phyloP scores from a whole-genome alignment of 257 asterid genomes.

The Datura wrightii region DNA sequence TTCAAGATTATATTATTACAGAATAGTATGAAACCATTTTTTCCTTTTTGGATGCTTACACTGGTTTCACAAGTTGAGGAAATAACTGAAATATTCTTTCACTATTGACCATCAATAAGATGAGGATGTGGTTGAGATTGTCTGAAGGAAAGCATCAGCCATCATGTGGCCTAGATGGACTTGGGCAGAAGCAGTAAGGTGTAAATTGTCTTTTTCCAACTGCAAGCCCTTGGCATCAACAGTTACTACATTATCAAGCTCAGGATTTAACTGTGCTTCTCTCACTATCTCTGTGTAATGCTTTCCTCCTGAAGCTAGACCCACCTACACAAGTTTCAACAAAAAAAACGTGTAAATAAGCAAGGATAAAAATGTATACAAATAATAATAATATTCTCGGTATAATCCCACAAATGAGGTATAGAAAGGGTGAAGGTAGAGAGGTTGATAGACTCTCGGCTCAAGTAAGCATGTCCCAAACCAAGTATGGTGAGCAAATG shows the following conservation, averaged over 20 bases:
- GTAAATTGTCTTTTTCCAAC: constrained; percentile 44
- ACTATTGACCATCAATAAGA: background rate
- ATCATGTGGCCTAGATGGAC: constrained; percentile 45
- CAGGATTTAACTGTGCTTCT: constrained; percentile 41
- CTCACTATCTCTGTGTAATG: constrained; percentile 39
- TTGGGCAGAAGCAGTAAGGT: constrained; percentile 44
- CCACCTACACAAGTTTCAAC: constrained; percentile 33
- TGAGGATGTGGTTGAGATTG: background rate
- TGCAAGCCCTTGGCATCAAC: constrained; percentile 50
- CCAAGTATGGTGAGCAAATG: too few relatives aligned
- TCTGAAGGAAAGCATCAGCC: constrained; percentile 40
- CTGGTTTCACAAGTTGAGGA: background rate
- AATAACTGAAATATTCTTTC: background rate
- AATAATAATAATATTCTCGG: too few relatives aligned
- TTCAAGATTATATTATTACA: background rate
- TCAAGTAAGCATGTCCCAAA: too few relatives aligned
- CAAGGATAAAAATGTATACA: background rate
- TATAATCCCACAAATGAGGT: too few relatives aligned
- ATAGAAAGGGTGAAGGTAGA: too few relatives aligned
- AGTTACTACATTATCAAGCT: constrained; percentile 36
- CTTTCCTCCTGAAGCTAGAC: constrained; percentile 46
- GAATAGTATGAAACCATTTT: background rate
- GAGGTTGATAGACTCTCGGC: too few relatives aligned
- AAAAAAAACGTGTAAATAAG: background rate
- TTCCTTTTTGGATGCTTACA: background rate